phyloP scores from a whole-genome alignment of 345 rosid species.

The Populus simonii region DNA sequence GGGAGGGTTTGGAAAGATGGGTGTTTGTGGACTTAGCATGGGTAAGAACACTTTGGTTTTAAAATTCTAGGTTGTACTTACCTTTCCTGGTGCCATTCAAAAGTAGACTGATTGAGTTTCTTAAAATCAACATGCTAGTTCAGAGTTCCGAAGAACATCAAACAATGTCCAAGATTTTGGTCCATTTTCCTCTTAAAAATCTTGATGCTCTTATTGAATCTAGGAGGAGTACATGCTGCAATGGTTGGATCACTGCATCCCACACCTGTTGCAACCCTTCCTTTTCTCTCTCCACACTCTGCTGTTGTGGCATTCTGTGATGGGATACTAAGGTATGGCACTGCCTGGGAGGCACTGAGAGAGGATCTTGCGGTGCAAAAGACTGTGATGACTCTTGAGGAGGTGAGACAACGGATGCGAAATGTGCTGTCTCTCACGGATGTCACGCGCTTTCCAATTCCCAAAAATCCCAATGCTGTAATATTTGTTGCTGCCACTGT shows the following conservation, averaged over 20 bases:
- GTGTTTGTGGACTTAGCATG: slow-evolving; percentile 98
- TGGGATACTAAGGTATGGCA: slow-evolving; percentile 86
- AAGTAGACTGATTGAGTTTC: not conserved
- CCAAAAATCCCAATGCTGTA: slow-evolving; percentile 75
- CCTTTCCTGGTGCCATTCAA: not conserved
- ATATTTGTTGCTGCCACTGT: slow-evolving; percentile 98
- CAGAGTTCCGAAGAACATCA: not conserved
- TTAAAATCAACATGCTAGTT: not conserved
- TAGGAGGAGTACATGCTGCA: slow-evolving; percentile 98
- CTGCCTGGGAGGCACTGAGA: slow-evolving; percentile 98
- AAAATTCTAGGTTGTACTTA: not conserved
- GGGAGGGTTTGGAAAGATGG: slow-evolving; percentile 93
- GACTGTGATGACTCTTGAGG: slow-evolving; percentile 80
- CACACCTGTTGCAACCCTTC: slow-evolving; percentile 89
- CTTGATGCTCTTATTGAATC: slow-evolving; percentile 27
- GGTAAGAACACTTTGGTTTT: slow-evolving; percentile 46
- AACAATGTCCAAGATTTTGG: not conserved
- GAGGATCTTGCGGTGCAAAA: slow-evolving; percentile 74
- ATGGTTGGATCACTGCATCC: slow-evolving; percentile 99
- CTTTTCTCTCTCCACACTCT: slow-evolving; percentile 95
- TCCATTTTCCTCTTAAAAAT: not conserved
- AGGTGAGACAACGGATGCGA: slow-evolving; percentile 89
- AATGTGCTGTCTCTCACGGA: slow-evolving; percentile 93
- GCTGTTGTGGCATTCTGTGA: slow-evolving; percentile 99
- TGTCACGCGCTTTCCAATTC: slow-evolving; percentile 95